Conservation (phyloP, 805 yeast species). For the Starmerella asiatica region DNA sequence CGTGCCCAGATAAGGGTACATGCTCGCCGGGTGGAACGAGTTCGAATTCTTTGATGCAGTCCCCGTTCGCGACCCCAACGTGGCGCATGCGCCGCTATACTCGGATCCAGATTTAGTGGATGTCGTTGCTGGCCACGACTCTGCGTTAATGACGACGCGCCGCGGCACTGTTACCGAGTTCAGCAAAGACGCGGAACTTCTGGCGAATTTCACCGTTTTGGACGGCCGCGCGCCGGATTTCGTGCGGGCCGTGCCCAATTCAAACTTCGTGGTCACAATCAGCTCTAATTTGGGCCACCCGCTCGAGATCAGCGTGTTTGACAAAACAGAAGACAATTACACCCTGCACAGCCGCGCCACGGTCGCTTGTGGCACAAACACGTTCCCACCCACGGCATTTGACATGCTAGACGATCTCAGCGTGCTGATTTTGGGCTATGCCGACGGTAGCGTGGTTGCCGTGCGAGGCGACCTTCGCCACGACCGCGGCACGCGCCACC, state of each 20-base stretch:
- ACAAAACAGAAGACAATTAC: conserved; percentile 30
- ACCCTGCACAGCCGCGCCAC: conserved; percentile 9
- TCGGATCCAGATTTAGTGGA: conserved; percentile 66
- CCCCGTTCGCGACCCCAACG: conserved; percentile 77
- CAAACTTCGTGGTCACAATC: conserved; percentile 50
- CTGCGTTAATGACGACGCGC: conserved; percentile 46
- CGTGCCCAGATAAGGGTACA: neutral
- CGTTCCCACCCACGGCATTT: conserved; percentile 64
- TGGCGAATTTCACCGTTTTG: conserved; percentile 46
- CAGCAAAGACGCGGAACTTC: conserved; percentile 35
- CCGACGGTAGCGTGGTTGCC: conserved; percentile 69
- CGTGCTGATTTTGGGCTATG: conserved; percentile 61
- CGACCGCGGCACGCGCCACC: conserved; percentile 82
- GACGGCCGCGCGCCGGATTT: conserved; percentile 50
- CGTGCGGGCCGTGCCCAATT: conserved; percentile 36
- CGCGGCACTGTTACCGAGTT: conserved; percentile 45
- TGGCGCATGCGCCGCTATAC: conserved; percentile 49
- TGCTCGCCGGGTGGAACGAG: conserved; percentile 46
- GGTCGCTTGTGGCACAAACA: conserved; percentile 51
- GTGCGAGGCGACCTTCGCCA: conserved; percentile 77
- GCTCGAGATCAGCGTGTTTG: conserved; percentile 58
- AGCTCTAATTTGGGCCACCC: conserved; percentile 63
- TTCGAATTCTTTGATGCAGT: conserved; percentile 73
- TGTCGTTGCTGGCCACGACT: conserved; percentile 40
- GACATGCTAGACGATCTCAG: conserved; percentile 42